These are phyloP conservation scores for Oemleria cerasiformis DNA, from an alignment of 306 rosid species.

Conservation along the genomic window DNA sequence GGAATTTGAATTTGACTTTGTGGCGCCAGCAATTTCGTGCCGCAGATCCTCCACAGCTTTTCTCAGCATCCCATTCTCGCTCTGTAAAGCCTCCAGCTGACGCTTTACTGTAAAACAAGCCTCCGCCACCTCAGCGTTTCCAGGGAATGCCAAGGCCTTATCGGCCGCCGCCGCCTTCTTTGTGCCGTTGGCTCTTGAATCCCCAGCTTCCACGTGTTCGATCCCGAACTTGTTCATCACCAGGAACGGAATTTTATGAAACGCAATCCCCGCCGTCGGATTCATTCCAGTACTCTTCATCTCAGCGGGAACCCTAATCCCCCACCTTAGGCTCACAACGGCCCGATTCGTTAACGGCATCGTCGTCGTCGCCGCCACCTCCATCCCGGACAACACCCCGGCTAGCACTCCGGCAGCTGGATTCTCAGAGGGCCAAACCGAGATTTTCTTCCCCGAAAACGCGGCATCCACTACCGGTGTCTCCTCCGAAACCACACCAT, in stretches of 20 bases:
- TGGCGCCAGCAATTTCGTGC: constrained; percentile 42
- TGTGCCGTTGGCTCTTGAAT: constrained; percentile 16
- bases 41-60: constrained; percentile 79
- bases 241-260: constrained; percentile 64
- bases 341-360: constrained; percentile 54
- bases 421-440: constrained; percentile 22
- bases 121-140: constrained; percentile 51
- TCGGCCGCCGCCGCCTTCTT: background rate
- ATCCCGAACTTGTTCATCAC: constrained; percentile 88
- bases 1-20: background rate
- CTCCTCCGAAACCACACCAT: constrained; percentile 30
- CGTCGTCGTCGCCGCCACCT: constrained; percentile 65
- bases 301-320: constrained; percentile 72
- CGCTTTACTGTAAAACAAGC: constrained; percentile 52
- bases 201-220: constrained; percentile 62
- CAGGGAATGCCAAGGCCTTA: constrained; percentile 13
- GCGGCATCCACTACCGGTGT: constrained; percentile 31
- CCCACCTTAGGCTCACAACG: constrained; percentile 75
- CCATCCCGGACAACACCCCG: constrained; percentile 53
- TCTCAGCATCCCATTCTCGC: constrained; percentile 65
- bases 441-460: constrained; percentile 37
- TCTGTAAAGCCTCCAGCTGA: constrained; percentile 61
- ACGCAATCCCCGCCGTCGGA: constrained; percentile 39
- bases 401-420: constrained; percentile 31
- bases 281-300: constrained; percentile 19